Evolutionary conservation across 1,284 basidiomycete species (phyloP).

Genomic region (Bondarzewia mesenterica): DNA sequence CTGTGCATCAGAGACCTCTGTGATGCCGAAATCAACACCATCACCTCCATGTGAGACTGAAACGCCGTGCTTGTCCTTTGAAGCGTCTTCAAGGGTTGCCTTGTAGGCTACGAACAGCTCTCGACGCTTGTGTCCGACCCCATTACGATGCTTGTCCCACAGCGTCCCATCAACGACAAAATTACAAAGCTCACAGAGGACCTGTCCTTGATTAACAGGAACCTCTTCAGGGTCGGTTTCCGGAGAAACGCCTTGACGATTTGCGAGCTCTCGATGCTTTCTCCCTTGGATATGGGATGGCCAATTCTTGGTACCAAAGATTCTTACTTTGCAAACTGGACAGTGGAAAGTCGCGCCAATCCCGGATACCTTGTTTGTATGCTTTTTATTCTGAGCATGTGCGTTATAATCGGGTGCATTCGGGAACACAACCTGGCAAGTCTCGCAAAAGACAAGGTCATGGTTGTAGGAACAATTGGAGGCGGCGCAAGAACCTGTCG

Average conservation of each 20-base stretch:
- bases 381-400: neutral
- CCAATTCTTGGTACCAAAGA: neutral
- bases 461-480: neutral
- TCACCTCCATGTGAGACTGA: slow-evolving; percentile 20
- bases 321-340: neutral
- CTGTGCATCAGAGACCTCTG: slow-evolving; percentile 9
- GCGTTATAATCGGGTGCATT: neutral
- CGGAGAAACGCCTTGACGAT: slow-evolving; percentile 19
- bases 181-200: neutral
- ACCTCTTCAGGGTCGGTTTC: neutral
- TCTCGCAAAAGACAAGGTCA: neutral
- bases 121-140: slow-evolving; percentile 15
- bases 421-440: neutral
- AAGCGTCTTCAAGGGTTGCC: slow-evolving; percentile 31
- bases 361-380: neutral
- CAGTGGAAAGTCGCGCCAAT: neutral
- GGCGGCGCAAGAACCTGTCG: neutral
- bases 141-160: neutral
- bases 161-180: neutral
- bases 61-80: slow-evolving; percentile 37
- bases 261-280: neutral
- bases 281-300: neutral
- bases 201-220: neutral
- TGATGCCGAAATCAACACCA: slow-evolving; percentile 30
- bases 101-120: slow-evolving; percentile 27